phyloP scores from a whole-genome alignment of 2,329 filamentous ascomycete species.

The Cordyceps javanica region DNA sequence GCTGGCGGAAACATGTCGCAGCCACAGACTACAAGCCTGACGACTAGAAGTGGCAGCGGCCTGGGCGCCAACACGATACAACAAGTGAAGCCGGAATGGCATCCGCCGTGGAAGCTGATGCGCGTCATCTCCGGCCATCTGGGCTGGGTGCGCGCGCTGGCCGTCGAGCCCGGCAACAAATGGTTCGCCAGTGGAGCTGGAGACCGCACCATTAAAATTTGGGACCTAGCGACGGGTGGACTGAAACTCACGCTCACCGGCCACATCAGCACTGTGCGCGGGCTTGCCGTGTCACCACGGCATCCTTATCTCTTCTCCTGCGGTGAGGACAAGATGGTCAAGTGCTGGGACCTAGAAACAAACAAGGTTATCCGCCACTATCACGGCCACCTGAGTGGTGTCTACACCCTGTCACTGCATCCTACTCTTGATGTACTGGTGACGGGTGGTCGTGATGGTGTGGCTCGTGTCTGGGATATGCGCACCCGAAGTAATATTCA shows the following conservation, averaged over 20 bases:
- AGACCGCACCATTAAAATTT: slow-evolving; percentile 97
- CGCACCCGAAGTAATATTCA: slow-evolving; percentile 92
- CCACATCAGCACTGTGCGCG: slow-evolving; percentile 89
- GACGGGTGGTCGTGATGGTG: slow-evolving; percentile 90
- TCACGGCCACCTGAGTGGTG: slow-evolving; percentile 91
- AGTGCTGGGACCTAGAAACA: slow-evolving; percentile 99
- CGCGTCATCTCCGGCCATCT: slow-evolving; percentile 94
- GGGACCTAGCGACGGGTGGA: slow-evolving; percentile 87
- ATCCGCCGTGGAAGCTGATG: slow-evolving; percentile 97
- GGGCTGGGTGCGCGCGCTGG: slow-evolving; percentile 85
- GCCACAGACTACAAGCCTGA: slow-evolving; percentile 26
- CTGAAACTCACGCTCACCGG: slow-evolving; percentile 82
- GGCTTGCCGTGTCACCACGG: slow-evolving; percentile 82
- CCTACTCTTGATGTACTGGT: slow-evolving; percentile 92
- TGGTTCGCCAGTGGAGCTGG: slow-evolving; percentile 97
- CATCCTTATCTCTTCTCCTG: slow-evolving; percentile 98
- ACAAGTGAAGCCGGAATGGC: slow-evolving; percentile 79
- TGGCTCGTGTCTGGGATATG: slow-evolving; percentile 98
- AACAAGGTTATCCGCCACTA: slow-evolving; percentile 99
- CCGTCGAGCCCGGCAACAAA: slow-evolving; percentile 92
- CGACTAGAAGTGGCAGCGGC: slow-evolving; percentile 17
- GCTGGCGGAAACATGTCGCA: slow-evolving; percentile 20
- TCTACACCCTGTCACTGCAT: slow-evolving; percentile 90
- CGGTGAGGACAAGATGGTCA: slow-evolving; percentile 99
- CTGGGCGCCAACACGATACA: slow-evolving; percentile 23